Evolutionary conservation across 108 stramenopile species (phyloP), one percentile per base, ranked within the genome.

Genomic region (Nannochloropsis gaditana): DNA sequence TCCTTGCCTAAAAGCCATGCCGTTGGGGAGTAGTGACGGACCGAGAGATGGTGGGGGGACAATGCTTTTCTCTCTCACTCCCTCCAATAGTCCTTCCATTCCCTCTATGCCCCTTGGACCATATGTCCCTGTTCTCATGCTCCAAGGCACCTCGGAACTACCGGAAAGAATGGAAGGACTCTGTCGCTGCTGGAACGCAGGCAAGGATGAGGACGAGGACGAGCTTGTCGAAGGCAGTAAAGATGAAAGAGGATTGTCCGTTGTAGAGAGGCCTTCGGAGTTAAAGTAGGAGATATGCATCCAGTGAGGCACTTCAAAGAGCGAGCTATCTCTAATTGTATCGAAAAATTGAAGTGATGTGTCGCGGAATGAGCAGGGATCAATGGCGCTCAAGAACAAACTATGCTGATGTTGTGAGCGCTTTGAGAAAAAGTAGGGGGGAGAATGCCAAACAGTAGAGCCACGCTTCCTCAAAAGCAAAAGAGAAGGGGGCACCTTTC

Each of bases 261-360:
- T 15, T 73, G 59, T 3, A n/a, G 59, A 73, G 8, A 2, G n/a
- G 59, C 59, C 59, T 73, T 15, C 19, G 4, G 8, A 2, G 0
- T 3, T 73, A n/a, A 73, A 73, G 59, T 73, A 73, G 59, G 81
- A 83, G 43, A 93, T 47, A 41, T 92, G 85, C 81, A 93, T 91
- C 92, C 92, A 93, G 86, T 93, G 92, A 15, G 92, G 92, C 41
- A 91, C 86, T 45, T 93, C 90, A 42, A 44, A 91, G 80, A 83
- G 42, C 15, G 59, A 73, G 6, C 59, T 73, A 31, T 31, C 31
- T 31, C 31, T 31, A 31, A 31, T 31, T 31, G 31, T 31, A 31
- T 31, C 31, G 31, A 1, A 31, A 31, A 31, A 31, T 31, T 31
- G 31, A 1, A 31, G 31, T 31, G 31, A 31, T 31, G 31, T 31